phyloP scores from a whole-genome alignment of 2,329 filamentous ascomycete genomes.

The Penicillium griseofulvum region DNA sequence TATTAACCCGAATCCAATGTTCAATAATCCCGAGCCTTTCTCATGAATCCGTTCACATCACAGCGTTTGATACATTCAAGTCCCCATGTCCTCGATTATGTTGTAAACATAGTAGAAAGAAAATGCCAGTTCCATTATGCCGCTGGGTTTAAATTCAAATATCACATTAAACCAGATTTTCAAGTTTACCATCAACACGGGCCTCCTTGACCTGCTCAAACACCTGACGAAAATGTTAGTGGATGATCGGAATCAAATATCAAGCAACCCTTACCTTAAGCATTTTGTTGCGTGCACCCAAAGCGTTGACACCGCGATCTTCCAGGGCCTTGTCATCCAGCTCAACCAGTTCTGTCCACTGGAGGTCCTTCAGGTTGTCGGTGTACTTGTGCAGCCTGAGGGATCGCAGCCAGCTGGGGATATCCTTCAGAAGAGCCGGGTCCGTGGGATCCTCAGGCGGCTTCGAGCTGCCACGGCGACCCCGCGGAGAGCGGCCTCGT shows the following conservation, averaged over 20 bases:
- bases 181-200: slow-evolving; percentile 69
- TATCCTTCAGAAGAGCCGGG: slow-evolving; percentile 83
- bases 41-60: slow-evolving; percentile 30
- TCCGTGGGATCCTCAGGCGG: slow-evolving; percentile 97
- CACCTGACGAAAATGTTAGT: slow-evolving; percentile 53
- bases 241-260: background rate
- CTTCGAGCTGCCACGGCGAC: slow-evolving; percentile 90
- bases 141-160: slow-evolving; percentile 16
- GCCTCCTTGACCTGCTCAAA: slow-evolving; percentile 93
- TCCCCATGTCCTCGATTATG: slow-evolving; percentile 25
- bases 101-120: slow-evolving; percentile 28
- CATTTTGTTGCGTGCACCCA: slow-evolving; percentile 95
- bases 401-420: slow-evolving; percentile 92
- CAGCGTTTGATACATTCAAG: slow-evolving; percentile 29
- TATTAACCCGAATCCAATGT: slow-evolving; percentile 28
- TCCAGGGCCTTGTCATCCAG: slow-evolving; percentile 91
- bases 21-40: slow-evolving; percentile 23
- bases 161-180: slow-evolving; percentile 29
- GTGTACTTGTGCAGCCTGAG: slow-evolving; percentile 97
- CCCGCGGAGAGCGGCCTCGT: slow-evolving; percentile 86
- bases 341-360: slow-evolving; percentile 90
- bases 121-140: slow-evolving; percentile 18
- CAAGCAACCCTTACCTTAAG: slow-evolving; percentile 66
- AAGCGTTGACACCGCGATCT: slow-evolving; percentile 87
- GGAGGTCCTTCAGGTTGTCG: slow-evolving; percentile 94